Evolutionary conservation across 306 rosid species (phyloP).

Genomic region (Myrica gale): DNA sequence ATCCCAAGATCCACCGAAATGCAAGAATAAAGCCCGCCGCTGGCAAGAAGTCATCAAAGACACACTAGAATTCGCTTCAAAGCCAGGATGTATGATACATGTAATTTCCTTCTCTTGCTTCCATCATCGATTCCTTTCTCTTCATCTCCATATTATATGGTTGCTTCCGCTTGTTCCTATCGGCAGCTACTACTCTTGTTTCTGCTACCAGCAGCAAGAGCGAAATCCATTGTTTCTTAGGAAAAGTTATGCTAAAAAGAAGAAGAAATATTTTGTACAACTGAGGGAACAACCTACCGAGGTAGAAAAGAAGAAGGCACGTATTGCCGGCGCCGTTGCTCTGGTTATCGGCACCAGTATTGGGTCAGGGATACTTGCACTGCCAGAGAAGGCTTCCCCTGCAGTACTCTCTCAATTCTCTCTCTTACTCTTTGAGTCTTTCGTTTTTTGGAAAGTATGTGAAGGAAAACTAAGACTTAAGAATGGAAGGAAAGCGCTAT

Average conservation of each 20-base stretch:
- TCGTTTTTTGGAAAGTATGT: background rate
- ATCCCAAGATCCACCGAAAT: conserved; percentile 22
- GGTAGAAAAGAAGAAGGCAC: conserved; percentile 36
- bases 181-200: conserved; percentile 23
- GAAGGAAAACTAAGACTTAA: background rate
- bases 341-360: conserved; percentile 63
- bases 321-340: conserved; percentile 67
- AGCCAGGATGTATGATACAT: conserved; percentile 45
- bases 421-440: background rate
- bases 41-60: conserved; percentile 20
- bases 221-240: conserved; percentile 11
- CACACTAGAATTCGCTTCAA: conserved; percentile 28
- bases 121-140: background rate
- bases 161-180: conserved; percentile 11
- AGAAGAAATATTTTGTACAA: conserved; percentile 15
- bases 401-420: conserved; percentile 39
- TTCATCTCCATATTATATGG: conserved; percentile 3
- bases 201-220: conserved; percentile 27
- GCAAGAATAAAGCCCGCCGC: conserved; percentile 21
- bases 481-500: background rate
- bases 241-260: conserved; percentile 24
- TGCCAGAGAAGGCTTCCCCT: conserved; percentile 70
- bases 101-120: conserved; percentile 5
- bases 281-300: conserved; percentile 17
- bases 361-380: conserved; percentile 71